phyloP scores from a whole-genome alignment of 805 yeast genomes.

The Barnettozyma vustinii region DNA sequence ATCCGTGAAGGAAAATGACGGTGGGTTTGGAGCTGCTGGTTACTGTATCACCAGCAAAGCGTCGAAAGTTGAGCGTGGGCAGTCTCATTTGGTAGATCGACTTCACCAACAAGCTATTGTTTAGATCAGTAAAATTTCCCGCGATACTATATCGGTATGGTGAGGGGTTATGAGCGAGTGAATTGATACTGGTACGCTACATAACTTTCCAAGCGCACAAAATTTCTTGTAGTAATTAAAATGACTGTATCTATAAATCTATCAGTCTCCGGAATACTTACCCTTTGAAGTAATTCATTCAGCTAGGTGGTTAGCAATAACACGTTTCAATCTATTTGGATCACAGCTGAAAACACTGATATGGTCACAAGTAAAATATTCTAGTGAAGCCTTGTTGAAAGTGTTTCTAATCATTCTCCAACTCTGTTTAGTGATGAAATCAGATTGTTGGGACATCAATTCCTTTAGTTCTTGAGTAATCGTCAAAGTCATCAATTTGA shows the following conservation, averaged over 20 bases:
- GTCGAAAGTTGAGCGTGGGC: slow-evolving; percentile 4
- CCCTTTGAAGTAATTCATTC: not conserved
- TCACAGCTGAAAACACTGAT: not conserved
- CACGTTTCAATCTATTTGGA: not conserved
- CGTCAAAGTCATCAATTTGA: not conserved
- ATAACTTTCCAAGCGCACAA: too few relatives aligned
- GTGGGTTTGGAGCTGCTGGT: slow-evolving; percentile 22
- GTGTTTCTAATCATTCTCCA: not conserved
- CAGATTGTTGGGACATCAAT: slow-evolving; percentile 26
- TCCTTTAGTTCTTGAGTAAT: not conserved
- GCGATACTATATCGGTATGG: too few relatives aligned
- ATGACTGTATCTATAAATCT: too few relatives aligned
- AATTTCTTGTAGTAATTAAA: too few relatives aligned
- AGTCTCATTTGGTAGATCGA: slow-evolving; percentile 4
- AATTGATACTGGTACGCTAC: too few relatives aligned
- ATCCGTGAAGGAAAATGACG: slow-evolving; percentile 47
- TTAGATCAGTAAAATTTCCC: too few relatives aligned
- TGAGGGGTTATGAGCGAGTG: too few relatives aligned
- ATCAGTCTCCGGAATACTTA: too few relatives aligned
- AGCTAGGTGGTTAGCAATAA: not conserved
- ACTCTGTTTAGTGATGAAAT: slow-evolving; percentile 32
- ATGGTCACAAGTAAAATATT: not conserved
- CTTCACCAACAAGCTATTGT: not conserved
- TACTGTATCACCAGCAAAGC: slow-evolving; percentile 1
- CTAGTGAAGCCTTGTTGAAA: not conserved